Evolutionary conservation across 116 monocot species (phyloP), one percentile per base, ranked within the genome.

Genomic region (Papilionanthe hybrid): DNA sequence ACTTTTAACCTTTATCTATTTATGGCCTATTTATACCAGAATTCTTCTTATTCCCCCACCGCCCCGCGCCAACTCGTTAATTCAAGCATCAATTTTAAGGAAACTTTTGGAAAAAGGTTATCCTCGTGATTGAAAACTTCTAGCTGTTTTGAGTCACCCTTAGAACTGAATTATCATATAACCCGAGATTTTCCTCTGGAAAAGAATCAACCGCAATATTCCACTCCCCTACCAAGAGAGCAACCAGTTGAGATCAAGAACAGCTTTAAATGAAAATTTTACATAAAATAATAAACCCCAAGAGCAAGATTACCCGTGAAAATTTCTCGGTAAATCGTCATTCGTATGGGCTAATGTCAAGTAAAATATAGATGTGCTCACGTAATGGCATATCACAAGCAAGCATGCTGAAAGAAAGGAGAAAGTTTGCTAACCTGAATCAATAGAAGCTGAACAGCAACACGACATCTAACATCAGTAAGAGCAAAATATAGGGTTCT

Each of bases 371-470:
- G 27, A 27, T 25, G 27, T 27, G 65, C 27, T 65, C 65, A 65
- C 27, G 53, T 23, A 65, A 65, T 65, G 65, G 27, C 27, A 27
- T 9, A 65, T 23, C 10, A 27, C 0, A 65, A 65, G 28, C 65
- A 65, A 27, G 3, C 11, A 27, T 65, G 65, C 9, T 27, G 65
- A 65, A 27, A 25, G 37, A 71, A 71, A 71, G 17, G 71, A 41
- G 29, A 32, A 79, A 9, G 75, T 15, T 65, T 42, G 20, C 72
- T 66, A 84, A 99, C 99, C 95, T 99, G 99, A 85, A 99, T 95
- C 78, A 99, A 80, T 55, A 99, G 85, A 86, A 99, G 99, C 72
- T 95, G 99, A 72, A 99, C 91, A 55, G 99, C 90, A 83, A 93
- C 93, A 69, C 93, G 95, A 42, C 99, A 95, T 58, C 89, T 95